Conservation (phyloP, 2,329 filamentous ascomycete genomes). For the Sarocladiaceae sp. region DNA sequence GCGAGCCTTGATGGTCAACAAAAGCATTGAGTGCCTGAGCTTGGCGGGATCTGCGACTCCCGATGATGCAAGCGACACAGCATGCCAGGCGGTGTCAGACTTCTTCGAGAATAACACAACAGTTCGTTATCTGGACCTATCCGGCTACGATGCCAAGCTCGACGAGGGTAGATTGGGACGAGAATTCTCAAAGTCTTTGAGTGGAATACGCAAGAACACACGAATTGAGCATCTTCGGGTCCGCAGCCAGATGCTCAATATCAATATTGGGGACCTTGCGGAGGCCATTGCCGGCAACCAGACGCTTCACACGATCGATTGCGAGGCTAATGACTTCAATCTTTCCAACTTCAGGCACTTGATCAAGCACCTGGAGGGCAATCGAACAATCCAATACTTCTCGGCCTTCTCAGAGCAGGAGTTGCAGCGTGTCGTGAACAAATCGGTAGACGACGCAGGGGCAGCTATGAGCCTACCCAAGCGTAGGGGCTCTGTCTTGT, state of each 20-base stretch:
- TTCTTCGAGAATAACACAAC: constrained; percentile 49
- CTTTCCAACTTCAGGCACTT: constrained; percentile 46
- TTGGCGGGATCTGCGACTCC: constrained; percentile 51
- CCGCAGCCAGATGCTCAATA: constrained; percentile 51
- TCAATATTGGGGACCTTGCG: constrained; percentile 49
- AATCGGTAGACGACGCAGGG: constrained; percentile 26
- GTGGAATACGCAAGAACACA: constrained; percentile 40
- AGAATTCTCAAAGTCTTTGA: constrained; percentile 47
- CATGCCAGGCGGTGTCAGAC: constrained; percentile 42
- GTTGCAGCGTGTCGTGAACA: constrained; percentile 29
- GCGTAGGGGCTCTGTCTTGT: constrained; percentile 30
- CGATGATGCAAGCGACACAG: constrained; percentile 39
- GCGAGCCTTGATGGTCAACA: constrained; percentile 44
- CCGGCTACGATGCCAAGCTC: constrained; percentile 52
- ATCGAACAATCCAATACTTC: constrained; percentile 39
- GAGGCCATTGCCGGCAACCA: constrained; percentile 44
- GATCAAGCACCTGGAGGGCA: constrained; percentile 38
- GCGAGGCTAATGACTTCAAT: constrained; percentile 51
- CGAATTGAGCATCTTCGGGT: constrained; percentile 47
- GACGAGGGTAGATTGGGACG: constrained; percentile 53
- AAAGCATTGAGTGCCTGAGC: constrained; percentile 46
- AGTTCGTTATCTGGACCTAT: constrained; percentile 51
- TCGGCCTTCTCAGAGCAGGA: constrained; percentile 35
- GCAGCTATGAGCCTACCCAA: constrained; percentile 16
- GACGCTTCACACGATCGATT: constrained; percentile 48